phyloP scores from a whole-genome alignment of 1,139 yeast species.

The Magnusiomyces starmeri region DNA sequence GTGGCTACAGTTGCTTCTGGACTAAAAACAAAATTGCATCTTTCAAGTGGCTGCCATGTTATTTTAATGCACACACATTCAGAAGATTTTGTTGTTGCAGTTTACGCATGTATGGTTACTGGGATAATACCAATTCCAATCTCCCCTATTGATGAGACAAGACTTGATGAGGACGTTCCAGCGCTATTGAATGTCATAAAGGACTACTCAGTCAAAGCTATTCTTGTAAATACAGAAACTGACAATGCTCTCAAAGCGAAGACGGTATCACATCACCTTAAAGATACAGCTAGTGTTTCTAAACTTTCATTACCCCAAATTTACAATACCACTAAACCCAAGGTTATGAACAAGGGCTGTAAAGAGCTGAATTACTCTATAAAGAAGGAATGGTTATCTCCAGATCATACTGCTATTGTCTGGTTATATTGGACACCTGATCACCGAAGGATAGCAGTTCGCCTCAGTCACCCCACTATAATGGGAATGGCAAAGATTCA shows the following conservation, averaged over 20 bases:
- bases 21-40: slow-evolving; percentile 41
- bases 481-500: slow-evolving; percentile 79
- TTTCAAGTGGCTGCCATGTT: slow-evolving; percentile 64
- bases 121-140: slow-evolving; percentile 80
- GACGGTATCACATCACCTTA: slow-evolving; percentile 55
- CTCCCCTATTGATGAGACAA: slow-evolving; percentile 61
- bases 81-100: slow-evolving; percentile 77
- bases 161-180: slow-evolving; percentile 69
- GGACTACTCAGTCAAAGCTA: slow-evolving; percentile 63
- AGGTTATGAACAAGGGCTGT: slow-evolving; percentile 46
- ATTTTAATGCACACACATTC: slow-evolving; percentile 80
- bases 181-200: slow-evolving; percentile 58
- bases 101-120: slow-evolving; percentile 77
- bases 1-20: slow-evolving; percentile 66
- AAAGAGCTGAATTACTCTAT: slow-evolving; percentile 40
- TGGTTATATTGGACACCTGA: slow-evolving; percentile 71
- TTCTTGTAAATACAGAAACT: slow-evolving; percentile 73
- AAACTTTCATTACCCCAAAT: slow-evolving; percentile 45
- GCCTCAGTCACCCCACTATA: slow-evolving; percentile 55
- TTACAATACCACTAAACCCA: slow-evolving; percentile 63
- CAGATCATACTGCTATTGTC: slow-evolving; percentile 42
- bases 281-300: slow-evolving; percentile 43
- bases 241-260: slow-evolving; percentile 63
- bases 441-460: slow-evolving; percentile 59
- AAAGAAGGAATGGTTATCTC: slow-evolving; percentile 35